Evolutionary conservation across 2,329 filamentous ascomycete species (phyloP).

Genomic region (Colletotrichum neosansevieriae): DNA sequence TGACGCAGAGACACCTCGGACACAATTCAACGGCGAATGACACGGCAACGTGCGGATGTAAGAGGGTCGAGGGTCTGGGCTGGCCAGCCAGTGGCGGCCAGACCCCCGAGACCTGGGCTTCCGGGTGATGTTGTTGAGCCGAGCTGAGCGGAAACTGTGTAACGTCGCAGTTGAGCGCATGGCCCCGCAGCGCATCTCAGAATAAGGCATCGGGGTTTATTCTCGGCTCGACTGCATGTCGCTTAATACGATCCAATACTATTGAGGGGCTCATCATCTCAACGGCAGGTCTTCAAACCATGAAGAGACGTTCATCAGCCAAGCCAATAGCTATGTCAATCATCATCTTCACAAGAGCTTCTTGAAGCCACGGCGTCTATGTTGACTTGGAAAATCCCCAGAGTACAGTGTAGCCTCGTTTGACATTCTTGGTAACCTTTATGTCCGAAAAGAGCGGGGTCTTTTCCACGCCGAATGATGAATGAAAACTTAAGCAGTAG

Average conservation of each 20-base stretch:
- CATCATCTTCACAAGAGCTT: no score
- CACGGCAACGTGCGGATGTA: slow-evolving; percentile 25
- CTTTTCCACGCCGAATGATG: no score
- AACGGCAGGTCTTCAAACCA: not conserved
- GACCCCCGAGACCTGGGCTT: slow-evolving; percentile 1
- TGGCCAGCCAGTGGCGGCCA: not conserved
- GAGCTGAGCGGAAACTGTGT: slow-evolving; percentile 12
- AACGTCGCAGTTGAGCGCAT: slow-evolving; percentile 6
- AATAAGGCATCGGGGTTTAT: slow-evolving; percentile 11
- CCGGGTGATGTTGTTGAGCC: not conserved
- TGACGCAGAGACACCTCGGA: not conserved
- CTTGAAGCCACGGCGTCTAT: no score
- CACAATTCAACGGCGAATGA: not conserved
- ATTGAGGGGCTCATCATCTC: not conserved
- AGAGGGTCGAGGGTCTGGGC: not conserved
- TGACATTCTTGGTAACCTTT: no score
- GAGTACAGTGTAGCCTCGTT: no score
- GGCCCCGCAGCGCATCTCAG: slow-evolving; percentile 1
- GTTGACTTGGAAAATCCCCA: no score
- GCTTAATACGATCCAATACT: not conserved
- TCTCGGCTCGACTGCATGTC: slow-evolving; percentile 21
- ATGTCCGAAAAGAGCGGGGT: no score
- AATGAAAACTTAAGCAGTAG: no score
- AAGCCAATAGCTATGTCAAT: no score
- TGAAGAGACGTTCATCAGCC: no score